Evolutionary conservation across 2,329 filamentous ascomycete species (phyloP).

Genomic region (Aspergillus luchuensis): DNA sequence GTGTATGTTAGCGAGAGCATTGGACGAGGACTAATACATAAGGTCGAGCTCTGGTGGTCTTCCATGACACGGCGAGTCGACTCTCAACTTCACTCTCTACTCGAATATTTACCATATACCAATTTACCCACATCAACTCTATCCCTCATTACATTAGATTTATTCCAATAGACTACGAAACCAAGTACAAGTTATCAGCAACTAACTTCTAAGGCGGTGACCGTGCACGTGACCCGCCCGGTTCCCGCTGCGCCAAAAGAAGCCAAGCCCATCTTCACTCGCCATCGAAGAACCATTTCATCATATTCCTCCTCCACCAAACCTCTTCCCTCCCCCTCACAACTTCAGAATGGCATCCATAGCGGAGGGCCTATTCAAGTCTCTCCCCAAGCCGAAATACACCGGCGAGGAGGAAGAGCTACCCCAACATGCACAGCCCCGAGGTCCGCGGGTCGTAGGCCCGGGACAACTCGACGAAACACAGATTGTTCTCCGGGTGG

Average conservation of each 20-base stretch:
- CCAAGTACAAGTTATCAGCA: too few relatives aligned
- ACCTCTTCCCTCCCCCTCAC: conserved; percentile 23
- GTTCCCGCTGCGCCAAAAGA: conserved; percentile 11
- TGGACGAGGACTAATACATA: not conserved
- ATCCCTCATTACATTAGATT: too few relatives aligned
- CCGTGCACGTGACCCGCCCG: not conserved
- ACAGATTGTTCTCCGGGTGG: conserved; percentile 76
- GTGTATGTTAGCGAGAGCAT: not conserved
- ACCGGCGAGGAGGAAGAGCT: conserved; percentile 85
- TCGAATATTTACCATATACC: not conserved
- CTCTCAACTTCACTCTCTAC: not conserved
- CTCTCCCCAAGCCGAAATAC: conserved; percentile 87
- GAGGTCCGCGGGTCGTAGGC: conserved; percentile 79
- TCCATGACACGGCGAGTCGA: not conserved
- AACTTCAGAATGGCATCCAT: conserved; percentile 62
- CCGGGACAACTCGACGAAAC: conserved; percentile 78
- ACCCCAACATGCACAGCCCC: conserved; percentile 69
- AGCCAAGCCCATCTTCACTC: conserved; percentile 18
- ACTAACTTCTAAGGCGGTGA: not conserved
- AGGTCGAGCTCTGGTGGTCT: not conserved
- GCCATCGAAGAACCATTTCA: conserved; percentile 13
- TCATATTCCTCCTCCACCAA: conserved; percentile 9
- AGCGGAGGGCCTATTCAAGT: conserved; percentile 71
- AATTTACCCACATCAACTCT: not conserved
- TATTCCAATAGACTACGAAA: too few relatives aligned